phyloP scores from a whole-genome alignment of 1,284 basidiomycete genomes.

The Cutaneotrichosporon arboriforme region DNA sequence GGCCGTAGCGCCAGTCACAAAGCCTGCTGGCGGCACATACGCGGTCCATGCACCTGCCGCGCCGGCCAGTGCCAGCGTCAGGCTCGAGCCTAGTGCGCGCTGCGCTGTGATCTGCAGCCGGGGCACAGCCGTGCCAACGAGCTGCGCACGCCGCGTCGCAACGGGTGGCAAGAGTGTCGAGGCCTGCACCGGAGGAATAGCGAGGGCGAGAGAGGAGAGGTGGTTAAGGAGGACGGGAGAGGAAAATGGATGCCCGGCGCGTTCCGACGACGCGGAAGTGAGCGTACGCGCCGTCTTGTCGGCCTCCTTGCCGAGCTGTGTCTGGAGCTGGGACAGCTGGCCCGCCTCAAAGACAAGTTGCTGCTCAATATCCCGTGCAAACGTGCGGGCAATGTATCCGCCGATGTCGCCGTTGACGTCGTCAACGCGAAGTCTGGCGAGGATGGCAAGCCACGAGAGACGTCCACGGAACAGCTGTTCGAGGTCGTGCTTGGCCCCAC shows the following conservation, averaged over 20 bases:
- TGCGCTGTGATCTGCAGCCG: constrained; percentile 65
- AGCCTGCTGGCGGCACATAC: constrained; percentile 29
- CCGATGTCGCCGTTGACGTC: constrained; percentile 61
- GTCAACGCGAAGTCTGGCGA: constrained; percentile 58
- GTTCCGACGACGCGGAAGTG: constrained; percentile 20
- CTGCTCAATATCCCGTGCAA: constrained; percentile 63
- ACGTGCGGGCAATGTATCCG: constrained; percentile 54
- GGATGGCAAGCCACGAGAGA: constrained; percentile 63
- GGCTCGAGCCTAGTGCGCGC: constrained; percentile 54
- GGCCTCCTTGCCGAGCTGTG: constrained; percentile 51
- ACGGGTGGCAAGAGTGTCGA: constrained; percentile 57
- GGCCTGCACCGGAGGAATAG: constrained; percentile 53
- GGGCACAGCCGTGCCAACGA: constrained; percentile 57
- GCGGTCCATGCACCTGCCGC: constrained; percentile 47
- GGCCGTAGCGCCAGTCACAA: constrained; percentile 50
- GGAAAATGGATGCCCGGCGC: constrained; percentile 52
- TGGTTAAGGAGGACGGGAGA: constrained; percentile 65
- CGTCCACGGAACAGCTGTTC: constrained; percentile 52
- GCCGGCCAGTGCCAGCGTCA: constrained; percentile 39
- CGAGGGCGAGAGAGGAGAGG: constrained; percentile 54
- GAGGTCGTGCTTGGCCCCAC: constrained; percentile 54
- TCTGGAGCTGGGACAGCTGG: constrained; percentile 57
- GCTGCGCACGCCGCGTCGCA: constrained; percentile 55
- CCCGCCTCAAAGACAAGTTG: constrained; percentile 70
- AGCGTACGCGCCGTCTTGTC: constrained; percentile 40